phyloP scores from a whole-genome alignment of 2,329 filamentous ascomycete species.

The Talaromyces sp. region DNA sequence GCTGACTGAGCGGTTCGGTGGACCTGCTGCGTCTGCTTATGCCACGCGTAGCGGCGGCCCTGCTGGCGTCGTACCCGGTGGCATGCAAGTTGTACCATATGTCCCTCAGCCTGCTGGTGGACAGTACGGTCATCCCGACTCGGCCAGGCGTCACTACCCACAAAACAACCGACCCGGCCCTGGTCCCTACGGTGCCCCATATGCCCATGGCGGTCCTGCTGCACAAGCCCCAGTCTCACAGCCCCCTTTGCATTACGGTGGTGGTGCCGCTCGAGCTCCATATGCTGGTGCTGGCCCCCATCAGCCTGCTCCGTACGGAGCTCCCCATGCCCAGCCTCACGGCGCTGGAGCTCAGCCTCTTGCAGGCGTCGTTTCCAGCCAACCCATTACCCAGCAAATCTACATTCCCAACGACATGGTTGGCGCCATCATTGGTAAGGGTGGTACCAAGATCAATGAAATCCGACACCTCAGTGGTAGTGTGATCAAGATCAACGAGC shows the following conservation, averaged over 20 bases:
- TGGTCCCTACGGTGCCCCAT: constrained; percentile 64
- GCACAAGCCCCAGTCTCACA: constrained; percentile 52
- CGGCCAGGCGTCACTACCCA: constrained; percentile 69
- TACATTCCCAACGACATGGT: constrained; percentile 99
- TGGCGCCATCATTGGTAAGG: constrained; percentile 97
- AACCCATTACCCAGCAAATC: constrained; percentile 93
- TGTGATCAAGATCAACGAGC: constrained; percentile 99
- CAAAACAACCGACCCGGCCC: constrained; percentile 71
- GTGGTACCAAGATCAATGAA: constrained; percentile 98
- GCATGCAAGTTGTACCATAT: constrained; percentile 99
- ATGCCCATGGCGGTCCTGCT: constrained; percentile 61
- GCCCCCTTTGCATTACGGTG: constrained; percentile 71
- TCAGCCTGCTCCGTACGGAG: constrained; percentile 65
- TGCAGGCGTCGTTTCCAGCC: constrained; percentile 68
- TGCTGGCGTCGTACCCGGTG: constrained; percentile 87
- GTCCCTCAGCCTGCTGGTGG: constrained; percentile 88
- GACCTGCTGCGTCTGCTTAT: constrained; percentile 94
- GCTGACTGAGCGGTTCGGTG: constrained; percentile 91
- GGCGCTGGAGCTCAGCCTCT: constrained; percentile 59
- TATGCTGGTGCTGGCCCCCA: constrained; percentile 78
- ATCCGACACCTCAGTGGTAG: constrained; percentile 95
- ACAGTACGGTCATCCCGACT: constrained; percentile 86
- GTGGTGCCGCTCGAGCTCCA: constrained; percentile 63
- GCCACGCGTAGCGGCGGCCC: constrained; percentile 91
- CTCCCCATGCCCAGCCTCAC: constrained; percentile 57